Percentiles rank a stretch among this genome's conserved stretches.
Conservation (phyloP, 2,329 filamentous ascomycete genomes). For the Ophiostoma sp. region DNA sequence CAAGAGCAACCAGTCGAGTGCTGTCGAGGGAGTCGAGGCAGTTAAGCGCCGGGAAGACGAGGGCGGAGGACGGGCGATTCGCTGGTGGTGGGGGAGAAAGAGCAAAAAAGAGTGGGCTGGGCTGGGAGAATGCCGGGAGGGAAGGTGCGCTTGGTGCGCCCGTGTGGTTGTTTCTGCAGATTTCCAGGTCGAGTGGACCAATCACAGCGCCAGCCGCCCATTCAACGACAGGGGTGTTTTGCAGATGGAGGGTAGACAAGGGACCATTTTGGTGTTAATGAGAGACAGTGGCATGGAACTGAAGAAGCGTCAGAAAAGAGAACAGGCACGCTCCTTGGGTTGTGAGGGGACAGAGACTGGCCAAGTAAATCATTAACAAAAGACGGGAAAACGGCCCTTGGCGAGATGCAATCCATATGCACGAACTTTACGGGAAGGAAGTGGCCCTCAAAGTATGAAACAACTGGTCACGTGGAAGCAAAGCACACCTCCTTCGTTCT, state of each 20-base stretch:
- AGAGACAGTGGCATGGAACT: background rate
- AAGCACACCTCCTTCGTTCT: background rate
- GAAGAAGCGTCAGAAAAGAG: background rate
- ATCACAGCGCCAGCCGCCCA: constrained; percentile 4
- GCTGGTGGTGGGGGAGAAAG: background rate
- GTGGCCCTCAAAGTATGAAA: background rate
- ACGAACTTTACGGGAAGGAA: background rate
- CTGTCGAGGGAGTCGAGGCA: background rate
- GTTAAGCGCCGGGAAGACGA: constrained; percentile 20
- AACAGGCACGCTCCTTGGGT: background rate
- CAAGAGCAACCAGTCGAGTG: background rate
- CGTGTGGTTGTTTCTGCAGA: background rate
- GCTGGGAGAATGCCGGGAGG: background rate
- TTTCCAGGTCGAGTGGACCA: background rate
- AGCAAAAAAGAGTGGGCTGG: background rate
- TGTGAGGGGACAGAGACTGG: too few species aligned
- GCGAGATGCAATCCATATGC: background rate
- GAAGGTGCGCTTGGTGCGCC: background rate
- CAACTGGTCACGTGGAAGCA: background rate
- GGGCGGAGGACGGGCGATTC: constrained; percentile 8
- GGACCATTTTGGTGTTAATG: background rate
- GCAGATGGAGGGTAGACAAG: background rate
- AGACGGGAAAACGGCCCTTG: background rate
- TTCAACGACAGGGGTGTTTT: background rate
- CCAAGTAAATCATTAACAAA: background rate